Base-by-base conservation (phyloP, 2,329 filamentous ascomycete species). In the Neofusicoccum umdonicola region DNA sequence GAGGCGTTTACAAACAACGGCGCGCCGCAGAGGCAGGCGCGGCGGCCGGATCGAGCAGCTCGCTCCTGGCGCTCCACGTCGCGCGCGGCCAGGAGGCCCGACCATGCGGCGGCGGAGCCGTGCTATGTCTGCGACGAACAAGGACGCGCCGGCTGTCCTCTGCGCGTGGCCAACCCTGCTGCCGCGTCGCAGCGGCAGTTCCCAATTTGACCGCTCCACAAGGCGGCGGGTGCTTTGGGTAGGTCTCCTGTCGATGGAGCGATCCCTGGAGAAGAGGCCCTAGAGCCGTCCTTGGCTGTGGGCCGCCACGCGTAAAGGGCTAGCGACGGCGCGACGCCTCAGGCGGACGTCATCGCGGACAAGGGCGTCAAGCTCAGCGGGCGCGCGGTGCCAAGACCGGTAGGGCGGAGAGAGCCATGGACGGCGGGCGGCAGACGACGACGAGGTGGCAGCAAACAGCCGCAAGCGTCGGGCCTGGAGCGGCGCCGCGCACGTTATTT, bases 211-310 rank as follows among this genome's bases (percentile, higher is more conserved):
- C n/a, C 35, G 56, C 41, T 45, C 56, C 56, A 60, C 56, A 35
- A 19, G 41, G 37, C 3, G 39, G 37, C 37, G 54, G 51, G 57
- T 44, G 22, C 44, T 47, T 50, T 42, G 6, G 58, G 58, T 35
- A 62, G 47, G 58, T 62, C 58, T 62, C 58, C 58, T 62, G 58
- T 62, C 58, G 58, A 62, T 62, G 45, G 44, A 41, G 35, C 56
- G 56, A 60, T 60, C 56, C 56, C 41, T 17, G 54, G 50, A 54
- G 50, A 39, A 39, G n/a, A n/a, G 45, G 47, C 7, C 47, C 48
- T 15, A 31, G 27, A 31, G 54, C 54, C 42, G 19, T 27, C 31
- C 58, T 51, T 50, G 58, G 44, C 58, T 22, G 35, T 45, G 58
- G 44, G 19, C 58, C 58, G 58, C 58, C 58, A 39, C 58, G 58